These are phyloP conservation scores for Lagenidium giganteum DNA, from an alignment of 352 stramenopile species.

Conservation along the genomic window DNA sequence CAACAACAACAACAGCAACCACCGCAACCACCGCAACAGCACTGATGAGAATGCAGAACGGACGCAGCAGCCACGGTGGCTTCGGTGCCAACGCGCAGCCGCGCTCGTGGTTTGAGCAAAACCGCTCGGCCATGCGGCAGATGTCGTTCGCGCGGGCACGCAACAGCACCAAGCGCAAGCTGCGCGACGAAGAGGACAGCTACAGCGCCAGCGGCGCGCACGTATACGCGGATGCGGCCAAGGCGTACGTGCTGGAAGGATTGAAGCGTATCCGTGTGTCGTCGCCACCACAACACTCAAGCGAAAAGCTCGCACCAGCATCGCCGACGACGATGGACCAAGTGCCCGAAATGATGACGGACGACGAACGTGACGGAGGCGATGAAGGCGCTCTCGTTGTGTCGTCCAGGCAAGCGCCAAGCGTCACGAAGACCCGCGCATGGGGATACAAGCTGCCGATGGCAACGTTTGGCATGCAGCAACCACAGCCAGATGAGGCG, in stretches of 20 bases:
- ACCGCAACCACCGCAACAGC: too few species aligned
- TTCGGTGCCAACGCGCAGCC: conserved; percentile 31
- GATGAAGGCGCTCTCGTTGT: conserved; percentile 4
- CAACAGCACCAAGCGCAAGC: conserved; percentile 33
- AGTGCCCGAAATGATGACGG: conserved; percentile 27
- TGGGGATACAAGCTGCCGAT: neutral
- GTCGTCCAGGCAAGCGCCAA: neutral
- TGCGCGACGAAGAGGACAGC: conserved; percentile 18
- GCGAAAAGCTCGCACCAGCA: neutral
- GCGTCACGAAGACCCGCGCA: neutral
- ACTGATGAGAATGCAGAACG: too few species aligned
- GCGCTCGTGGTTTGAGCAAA: conserved; percentile 35
- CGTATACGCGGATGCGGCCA: conserved; percentile 9
- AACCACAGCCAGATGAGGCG: conserved; percentile 10
- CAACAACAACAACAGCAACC: neutral
- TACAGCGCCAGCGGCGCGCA: conserved; percentile 6
- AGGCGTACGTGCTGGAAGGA: conserved; percentile 39
- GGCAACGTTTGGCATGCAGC: conserved; percentile 1
- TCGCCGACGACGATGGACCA: conserved; percentile 5
- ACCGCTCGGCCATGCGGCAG: conserved; percentile 31
- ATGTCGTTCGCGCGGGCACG: conserved; percentile 38
- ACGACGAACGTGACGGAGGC: conserved; percentile 19
- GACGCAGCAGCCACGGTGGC: conserved; percentile 18
- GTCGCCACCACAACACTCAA: conserved; percentile 21
- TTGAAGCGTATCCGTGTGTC: conserved; percentile 71